Percentiles rank a stretch among this genome's conserved stretches.
Conservation (phyloP, 1,284 basidiomycete species). For the Rhodofomes roseus region DNA sequence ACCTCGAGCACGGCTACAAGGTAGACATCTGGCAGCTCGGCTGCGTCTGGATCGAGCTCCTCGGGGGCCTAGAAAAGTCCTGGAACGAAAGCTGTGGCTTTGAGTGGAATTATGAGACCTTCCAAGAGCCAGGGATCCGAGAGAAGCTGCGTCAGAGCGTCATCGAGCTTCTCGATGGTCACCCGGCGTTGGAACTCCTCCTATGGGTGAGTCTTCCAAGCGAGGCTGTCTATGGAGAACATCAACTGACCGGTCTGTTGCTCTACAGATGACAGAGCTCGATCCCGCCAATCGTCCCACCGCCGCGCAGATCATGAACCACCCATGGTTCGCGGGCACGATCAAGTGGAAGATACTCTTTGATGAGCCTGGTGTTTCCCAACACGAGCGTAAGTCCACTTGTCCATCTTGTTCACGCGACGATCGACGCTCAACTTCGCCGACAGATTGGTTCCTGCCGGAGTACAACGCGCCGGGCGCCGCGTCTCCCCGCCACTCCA, state of each 20-base stretch:
- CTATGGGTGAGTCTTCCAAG: constrained; percentile 3
- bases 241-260: background rate
- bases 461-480: background rate
- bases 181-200: constrained; percentile 6
- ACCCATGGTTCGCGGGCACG: constrained; percentile 14
- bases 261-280: constrained; percentile 16
- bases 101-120: background rate
- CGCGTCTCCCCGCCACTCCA: background rate
- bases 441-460: background rate
- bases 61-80: constrained; percentile 2
- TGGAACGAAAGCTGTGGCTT: background rate
- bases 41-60: constrained; percentile 19
- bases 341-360: constrained; percentile 2
- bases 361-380: background rate
- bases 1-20: constrained; percentile 9
- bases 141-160: background rate
- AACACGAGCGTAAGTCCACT: background rate
- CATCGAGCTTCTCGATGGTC: background rate
- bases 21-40: constrained; percentile 23
- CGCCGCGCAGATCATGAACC: constrained; percentile 9
- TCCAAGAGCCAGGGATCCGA: background rate
- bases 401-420: background rate
- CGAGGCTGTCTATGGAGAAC: background rate
- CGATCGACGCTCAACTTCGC: background rate
- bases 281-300: constrained; percentile 13